Evolutionary conservation across 1,139 yeast species (phyloP).

Genomic region (Nematodospora anomalae): DNA sequence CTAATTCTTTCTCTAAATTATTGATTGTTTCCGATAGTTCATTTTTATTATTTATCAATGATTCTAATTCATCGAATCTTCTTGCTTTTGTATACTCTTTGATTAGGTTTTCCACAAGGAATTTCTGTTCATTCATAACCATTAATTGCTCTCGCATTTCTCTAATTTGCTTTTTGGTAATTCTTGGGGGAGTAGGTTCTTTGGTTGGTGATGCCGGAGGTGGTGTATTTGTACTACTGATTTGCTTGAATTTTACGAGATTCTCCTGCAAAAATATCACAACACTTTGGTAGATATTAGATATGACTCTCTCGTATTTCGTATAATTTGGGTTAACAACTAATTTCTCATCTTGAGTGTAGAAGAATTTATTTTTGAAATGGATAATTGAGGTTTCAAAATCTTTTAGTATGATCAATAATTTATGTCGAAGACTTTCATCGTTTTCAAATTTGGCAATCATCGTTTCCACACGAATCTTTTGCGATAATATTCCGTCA

Average conservation of each 20-base stretch:
- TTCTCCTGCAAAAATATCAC: conserved; percentile 37
- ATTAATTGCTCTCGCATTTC: conserved; percentile 70
- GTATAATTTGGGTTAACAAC: conserved; percentile 19
- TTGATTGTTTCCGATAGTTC: conserved; percentile 60
- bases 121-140: conserved; percentile 84
- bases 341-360: conserved; percentile 16
- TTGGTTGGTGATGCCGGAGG: neutral
- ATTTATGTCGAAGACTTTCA: conserved; percentile 25
- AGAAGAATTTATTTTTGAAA: conserved; percentile 29
- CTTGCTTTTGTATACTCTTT: conserved; percentile 62
- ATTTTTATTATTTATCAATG: conserved; percentile 55
- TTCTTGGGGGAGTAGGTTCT: conserved; percentile 20
- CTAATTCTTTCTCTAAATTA: conserved; percentile 52
- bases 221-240: conserved; percentile 24
- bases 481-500: conserved; percentile 34
- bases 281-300: conserved; percentile 36
- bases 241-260: conserved; percentile 28
- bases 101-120: conserved; percentile 64
- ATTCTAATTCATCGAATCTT: conserved; percentile 72
- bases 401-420: conserved; percentile 35
- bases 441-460: conserved; percentile 29
- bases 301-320: conserved; percentile 23
- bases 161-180: conserved; percentile 54
- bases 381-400: conserved; percentile 29
- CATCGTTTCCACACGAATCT: conserved; percentile 31